Evolutionary conservation across 495 filamentous ascomycete genomes (phyloP).

Genomic region (Lineolata rhizophorae): DNA sequence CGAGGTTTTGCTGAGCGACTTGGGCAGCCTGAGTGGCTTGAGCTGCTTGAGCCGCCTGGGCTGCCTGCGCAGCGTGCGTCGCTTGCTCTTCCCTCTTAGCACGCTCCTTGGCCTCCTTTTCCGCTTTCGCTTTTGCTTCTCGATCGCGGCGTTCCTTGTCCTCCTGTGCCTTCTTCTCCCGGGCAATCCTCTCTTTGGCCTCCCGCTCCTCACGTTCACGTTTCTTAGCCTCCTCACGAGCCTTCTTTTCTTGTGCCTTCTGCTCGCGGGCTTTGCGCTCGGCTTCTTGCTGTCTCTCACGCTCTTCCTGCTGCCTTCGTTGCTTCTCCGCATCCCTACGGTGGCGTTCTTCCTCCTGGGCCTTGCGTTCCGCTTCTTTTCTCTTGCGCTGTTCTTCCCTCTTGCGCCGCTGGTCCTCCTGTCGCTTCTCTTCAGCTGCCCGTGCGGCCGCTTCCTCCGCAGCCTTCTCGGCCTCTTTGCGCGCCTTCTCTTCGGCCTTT

Average conservation of each 20-base stretch:
- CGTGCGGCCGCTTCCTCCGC: constrained; percentile 66
- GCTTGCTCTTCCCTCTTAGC: constrained; percentile 30
- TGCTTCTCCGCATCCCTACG: constrained; percentile 63
- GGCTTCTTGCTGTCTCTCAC: constrained; percentile 57
- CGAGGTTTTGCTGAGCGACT: constrained; percentile 12
- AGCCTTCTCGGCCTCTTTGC: constrained; percentile 68
- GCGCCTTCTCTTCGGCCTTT: constrained; percentile 75
- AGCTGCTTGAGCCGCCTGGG: constrained; percentile 15
- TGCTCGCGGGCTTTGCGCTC: constrained; percentile 53
- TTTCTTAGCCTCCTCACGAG: constrained; percentile 35
- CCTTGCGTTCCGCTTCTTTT: constrained; percentile 78
- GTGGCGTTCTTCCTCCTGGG: constrained; percentile 65
- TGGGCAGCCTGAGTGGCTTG: constrained; percentile 25
- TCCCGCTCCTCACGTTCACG: constrained; percentile 62
- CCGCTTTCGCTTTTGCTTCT: constrained; percentile 15
- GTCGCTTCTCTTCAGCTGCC: constrained; percentile 56
- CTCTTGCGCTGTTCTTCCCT: constrained; percentile 81
- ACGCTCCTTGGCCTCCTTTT: constrained; percentile 34
- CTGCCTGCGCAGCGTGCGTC: constrained; percentile 22
- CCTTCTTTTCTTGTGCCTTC: constrained; percentile 50
- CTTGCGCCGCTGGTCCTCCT: constrained; percentile 56
- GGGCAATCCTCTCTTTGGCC: constrained; percentile 34
- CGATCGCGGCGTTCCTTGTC: constrained; percentile 26
- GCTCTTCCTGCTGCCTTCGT: constrained; percentile 55
- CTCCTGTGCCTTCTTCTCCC: constrained; percentile 29